Conservation (phyloP, 2,329 filamentous ascomycete genomes). For the Macrophomina phaseolina region DNA sequence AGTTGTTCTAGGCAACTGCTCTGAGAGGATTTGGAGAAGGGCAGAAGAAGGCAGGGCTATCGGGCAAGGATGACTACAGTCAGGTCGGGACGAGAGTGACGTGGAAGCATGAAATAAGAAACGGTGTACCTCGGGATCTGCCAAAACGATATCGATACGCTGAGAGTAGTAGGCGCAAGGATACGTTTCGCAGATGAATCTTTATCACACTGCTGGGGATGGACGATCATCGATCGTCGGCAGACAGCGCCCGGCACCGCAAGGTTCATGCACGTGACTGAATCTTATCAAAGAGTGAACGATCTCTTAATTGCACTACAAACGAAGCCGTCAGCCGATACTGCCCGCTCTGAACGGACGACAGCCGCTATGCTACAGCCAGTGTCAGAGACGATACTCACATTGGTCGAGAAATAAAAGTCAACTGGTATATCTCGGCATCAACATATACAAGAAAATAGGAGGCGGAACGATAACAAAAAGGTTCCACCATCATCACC, state of each 20-base stretch:
- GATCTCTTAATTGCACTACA: conserved; percentile 5
- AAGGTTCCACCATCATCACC: not conserved
- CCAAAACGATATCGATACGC: not conserved
- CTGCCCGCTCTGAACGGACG: not conserved
- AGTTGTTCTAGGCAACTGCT: no score
- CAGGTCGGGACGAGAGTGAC: no score
- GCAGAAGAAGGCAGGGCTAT: no score
- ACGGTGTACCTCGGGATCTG: not conserved
- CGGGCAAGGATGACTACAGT: no score
- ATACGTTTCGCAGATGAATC: no score
- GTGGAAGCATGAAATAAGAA: no score
- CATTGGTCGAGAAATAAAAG: not conserved
- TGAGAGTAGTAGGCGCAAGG: not conserved
- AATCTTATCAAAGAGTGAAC: not conserved
- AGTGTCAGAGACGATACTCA: not conserved
- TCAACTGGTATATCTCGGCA: not conserved
- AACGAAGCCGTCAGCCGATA: not conserved
- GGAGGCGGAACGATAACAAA: no score
- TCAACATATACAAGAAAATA: not conserved
- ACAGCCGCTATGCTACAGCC: no score
- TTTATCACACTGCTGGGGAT: not conserved
- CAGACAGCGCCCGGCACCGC: not conserved
- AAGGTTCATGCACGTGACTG: not conserved
- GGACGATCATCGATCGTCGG: not conserved
- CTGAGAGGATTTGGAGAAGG: no score